Percentiles rank a stretch among this genome's conserved stretches.
Evolutionary conservation across 169 alveolate species (phyloP).

Genomic region (Babesia ovata): DNA sequence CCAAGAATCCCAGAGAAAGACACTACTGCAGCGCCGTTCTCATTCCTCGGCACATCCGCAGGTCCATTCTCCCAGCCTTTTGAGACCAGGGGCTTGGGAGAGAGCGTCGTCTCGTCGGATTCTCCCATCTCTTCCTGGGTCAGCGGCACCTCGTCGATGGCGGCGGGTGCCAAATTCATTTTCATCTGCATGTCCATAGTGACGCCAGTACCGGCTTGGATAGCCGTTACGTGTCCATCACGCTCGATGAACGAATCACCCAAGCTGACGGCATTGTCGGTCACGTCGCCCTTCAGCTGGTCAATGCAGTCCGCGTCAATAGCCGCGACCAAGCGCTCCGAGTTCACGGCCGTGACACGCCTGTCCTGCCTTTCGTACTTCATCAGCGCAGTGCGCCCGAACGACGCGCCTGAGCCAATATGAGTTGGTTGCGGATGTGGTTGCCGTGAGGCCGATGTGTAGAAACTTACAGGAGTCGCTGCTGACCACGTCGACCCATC

Average conservation of each 20-base stretch:
- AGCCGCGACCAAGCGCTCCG: conserved; percentile 11
- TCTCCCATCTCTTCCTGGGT: background rate
- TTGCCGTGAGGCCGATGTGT: background rate
- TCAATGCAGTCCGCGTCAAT: conserved; percentile 15
- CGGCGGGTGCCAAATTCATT: conserved; percentile 6
- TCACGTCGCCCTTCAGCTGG: conserved; percentile 4
- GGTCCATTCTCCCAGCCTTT: background rate
- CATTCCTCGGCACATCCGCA: background rate
- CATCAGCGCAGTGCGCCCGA: conserved; percentile 61
- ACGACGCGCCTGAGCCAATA: conserved; percentile 54
- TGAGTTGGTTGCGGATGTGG: background rate
- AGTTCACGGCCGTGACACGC: background rate
- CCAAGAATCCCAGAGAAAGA: conserved; percentile 33
- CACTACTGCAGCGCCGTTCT: background rate
- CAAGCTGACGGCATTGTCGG: conserved; percentile 2
- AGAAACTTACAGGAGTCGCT: conserved; percentile 77
- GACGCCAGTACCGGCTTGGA: conserved; percentile 28
- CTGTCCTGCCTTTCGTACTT: conserved; percentile 31
- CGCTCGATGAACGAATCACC: conserved; percentile 26
- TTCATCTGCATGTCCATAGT: conserved; percentile 34
- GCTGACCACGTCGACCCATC: conserved; percentile 80
- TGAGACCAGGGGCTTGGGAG: background rate
- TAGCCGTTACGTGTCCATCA: background rate
- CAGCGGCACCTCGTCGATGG: conserved; percentile 6
- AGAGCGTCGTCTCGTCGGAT: background rate